Base-by-base conservation (phyloP, 1,284 basidiomycete species). In the Ganoderma resinaceum region DNA sequence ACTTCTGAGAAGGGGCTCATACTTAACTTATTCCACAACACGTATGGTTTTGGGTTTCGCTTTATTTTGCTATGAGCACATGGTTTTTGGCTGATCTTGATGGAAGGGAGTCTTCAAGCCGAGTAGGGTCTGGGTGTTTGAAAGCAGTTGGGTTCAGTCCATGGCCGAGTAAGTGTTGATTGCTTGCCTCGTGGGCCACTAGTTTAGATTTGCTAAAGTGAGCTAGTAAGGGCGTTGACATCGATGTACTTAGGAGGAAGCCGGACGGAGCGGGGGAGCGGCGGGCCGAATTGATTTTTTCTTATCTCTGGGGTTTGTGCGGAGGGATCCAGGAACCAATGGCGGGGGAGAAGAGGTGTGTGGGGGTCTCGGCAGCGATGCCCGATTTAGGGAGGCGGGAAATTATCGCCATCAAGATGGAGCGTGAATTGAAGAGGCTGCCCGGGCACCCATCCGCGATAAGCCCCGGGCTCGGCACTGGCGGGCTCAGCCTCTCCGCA, bases 181-280 rank as follows among this genome's bases (percentile, higher is more conserved):
- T 42, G 16, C 16, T 20, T 16, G 40, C 20, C 40, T 42, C 40
- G 7, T 42, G 2, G 12, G 7, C 40, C 23, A 52, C 46, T 9
- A 12, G 6, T 35, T 3, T 46, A 14, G 23, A 12, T 49, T 12
- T 23, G 46, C 23, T 49, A 49, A 49, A 49, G 12, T 23, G 23
- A 6, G 43, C 43, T 46, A 46, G 20, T 7, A 9, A 46, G 16
- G n/a, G 9, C n/a, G n/a, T n/a, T n/a, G n/a, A n/a, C n/a, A n/a
- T n/a, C n/a, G n/a, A 9, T 14, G 12, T 63, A 38, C 5, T 26
- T 52, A 52, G 46, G 46, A 14, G 46, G 46, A 35, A 26, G 31
- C 26, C 55, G 58, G 57, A 23, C 20, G 46, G 61, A 14, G 33
- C 64, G 64, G 64, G 55, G 63, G 58, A 4, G 58, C 64, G 60